Evolutionary conservation across 805 yeast species (phyloP), one percentile per base, ranked within the genome.

Genomic region (Ogataea naganishii): DNA sequence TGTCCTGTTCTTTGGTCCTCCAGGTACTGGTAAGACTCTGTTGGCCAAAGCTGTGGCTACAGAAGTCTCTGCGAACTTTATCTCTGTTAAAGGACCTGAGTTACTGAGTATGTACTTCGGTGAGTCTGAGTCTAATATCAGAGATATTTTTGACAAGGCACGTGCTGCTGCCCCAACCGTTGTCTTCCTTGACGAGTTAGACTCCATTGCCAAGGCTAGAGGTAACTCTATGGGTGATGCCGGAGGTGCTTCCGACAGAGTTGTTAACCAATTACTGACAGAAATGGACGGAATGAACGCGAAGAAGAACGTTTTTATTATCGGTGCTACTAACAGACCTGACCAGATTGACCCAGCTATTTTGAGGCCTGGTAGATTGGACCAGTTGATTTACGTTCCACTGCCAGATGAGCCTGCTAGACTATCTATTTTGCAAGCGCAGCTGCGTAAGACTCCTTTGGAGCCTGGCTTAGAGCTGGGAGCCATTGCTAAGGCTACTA

Each of bases 201-300:
- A 88, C 64, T 88, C 96, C 25, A 88, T 88, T 63, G 96, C 96
- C 35, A 88, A 88, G 64, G 83, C 96, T 17, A 81, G 97, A 68
- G 96, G 96, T 58, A 94, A 84, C 23, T 75, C 82, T 23, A 59
- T 64, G 35, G 95, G 95, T 44, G 96, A 88, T 59, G 94, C 95
- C 14, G 95, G 96, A 44, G 97, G 96, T 37, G 96, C 96, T 16
- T 76, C 92, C 31, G 96, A 88, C 64, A 78, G 95, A 60, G 96
- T 88, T 39, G 96, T 88, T 31, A 88, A 89, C 62, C 96, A 88
- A 65, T 72, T 88, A 54, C 72, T 88, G 57, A 86, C 96, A 7
- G 95, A 88, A 66, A 92, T 92, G 98, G 99, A 92, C 62, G 99
- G 99, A 75, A 92, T 92, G 98, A 92, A 92, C 56, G 95, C 96